Evolutionary conservation across 768 basidiomycete genomes (phyloP), one percentile per base, ranked within the genome.

Genomic region (Termitomyces sp.): DNA sequence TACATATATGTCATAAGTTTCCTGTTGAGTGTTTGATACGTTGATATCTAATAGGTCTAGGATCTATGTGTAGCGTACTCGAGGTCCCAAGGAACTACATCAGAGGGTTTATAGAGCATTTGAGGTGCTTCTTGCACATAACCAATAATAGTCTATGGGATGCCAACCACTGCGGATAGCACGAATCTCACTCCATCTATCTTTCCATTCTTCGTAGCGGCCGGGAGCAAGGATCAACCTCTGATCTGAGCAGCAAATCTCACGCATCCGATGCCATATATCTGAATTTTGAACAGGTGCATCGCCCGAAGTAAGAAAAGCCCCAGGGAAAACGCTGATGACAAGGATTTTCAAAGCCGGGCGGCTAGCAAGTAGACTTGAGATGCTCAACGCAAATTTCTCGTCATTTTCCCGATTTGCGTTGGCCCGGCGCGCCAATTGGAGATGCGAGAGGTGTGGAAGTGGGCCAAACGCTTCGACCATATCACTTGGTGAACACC

Each of bases 401-500:
- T 59, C 21, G 61, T 78, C 77, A 53, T 78, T 78, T 26, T 71
- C 73, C 54, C 65, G 64, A 58, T 77, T 78, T 5, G 75, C 73
- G 47, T 74, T 66, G 21, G 71, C 67, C 1, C 71, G 70, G 33
- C 77, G 75, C 3, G 75, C 62, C 9, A 78, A 64, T 50, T 75
- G 68, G 17, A 78, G 63, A 60, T 78, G 72, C 1, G 76, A 68
- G 5, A 78, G 68, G 28, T 70, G 58, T 0, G 71, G 71, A 4
- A 73, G 66, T n/a, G 64, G 38, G 5, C 71, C 71, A 49, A 76
- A 72, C 19, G 67, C 60, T 7, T 55, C 60, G 37, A 76, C 62
- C 30, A 74, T 71, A 21, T 67, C 60, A 28, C 60, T 60, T 1
- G 74, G 76, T 5, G 72, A 69, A 42, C 65, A 59, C 74, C 74